Evolutionary conservation across 2,329 filamentous ascomycete species (phyloP), one percentile per base, ranked within the genome.

Genomic region (Verticillium klebahnii): DNA sequence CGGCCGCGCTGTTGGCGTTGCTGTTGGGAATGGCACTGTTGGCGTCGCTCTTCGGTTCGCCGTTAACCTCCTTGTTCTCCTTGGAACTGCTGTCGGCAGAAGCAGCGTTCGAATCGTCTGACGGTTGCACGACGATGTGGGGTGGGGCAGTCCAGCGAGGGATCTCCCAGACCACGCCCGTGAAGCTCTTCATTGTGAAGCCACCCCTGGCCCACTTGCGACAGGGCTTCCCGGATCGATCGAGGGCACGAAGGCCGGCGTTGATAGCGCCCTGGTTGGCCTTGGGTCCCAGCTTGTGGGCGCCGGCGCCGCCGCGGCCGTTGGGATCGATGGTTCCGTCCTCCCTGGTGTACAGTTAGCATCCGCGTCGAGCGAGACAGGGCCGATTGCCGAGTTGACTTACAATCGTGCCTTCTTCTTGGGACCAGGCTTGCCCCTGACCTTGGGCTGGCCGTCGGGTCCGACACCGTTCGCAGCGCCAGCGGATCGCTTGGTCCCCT

Each of bases 181-280:
- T 97, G 74, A 98, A 98, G 75, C 89, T 96, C 82, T 96, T 97
- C 68, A 98, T 81, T 57, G 82, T 84, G 73, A 98, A 92, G 61
- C 88, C 85, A 66, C 92, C 92, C 75, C 89, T 91, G 73, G 87
- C 83, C 95, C 95, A 99, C 74, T 89, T 93, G 67, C 94, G 91
- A 76, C 93, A 97, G 11, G 95, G 93, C 71, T 94, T 91, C 67
- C 94, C 94, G 8, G 90, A 90, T 64, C 94, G 89, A 76, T 99
- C 95, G 66, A 99, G 90, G 14, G 95, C 94, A 61, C 95, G 92
- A 58, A 99, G 88, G 59, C 92, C 92, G 60, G 95, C 95, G 73
- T 99, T 99, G 82, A 99, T 99, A 63, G 94, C 94, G 66, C 95
- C 95, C 70, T 94, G 91, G 74, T 97, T 98, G 59, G 94, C 94